Conservation (phyloP, 495 filamentous ascomycete genomes). For the Darksidea phi region DNA sequence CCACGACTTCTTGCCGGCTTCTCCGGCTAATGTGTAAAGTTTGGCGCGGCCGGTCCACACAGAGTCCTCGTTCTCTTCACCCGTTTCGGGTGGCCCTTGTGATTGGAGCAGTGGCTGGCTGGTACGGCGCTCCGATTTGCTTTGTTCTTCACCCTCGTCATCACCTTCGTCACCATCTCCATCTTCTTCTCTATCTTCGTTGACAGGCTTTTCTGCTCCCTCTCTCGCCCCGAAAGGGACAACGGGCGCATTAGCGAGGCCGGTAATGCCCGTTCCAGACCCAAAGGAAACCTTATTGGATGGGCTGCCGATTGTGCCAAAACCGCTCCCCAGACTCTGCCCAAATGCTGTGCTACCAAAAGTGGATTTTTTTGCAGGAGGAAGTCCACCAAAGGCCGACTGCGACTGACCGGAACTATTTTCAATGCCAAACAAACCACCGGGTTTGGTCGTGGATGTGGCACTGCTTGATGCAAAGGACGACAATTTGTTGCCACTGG, state of each 20-base stretch:
- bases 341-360: conserved; percentile 41
- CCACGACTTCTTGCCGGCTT: conserved; percentile 64
- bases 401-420: conserved; percentile 14
- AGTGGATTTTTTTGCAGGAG: conserved; percentile 33
- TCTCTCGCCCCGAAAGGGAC: conserved; percentile 67
- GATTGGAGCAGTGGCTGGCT: conserved; percentile 50
- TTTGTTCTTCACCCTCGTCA: background rate
- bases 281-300: conserved; percentile 59
- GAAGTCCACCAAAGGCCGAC: conserved; percentile 32
- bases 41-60: conserved; percentile 69
- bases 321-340: conserved; percentile 41
- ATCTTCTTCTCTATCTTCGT: conserved; percentile 49
- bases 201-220: conserved; percentile 50
- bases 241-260: conserved; percentile 55
- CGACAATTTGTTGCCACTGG: conserved; percentile 9
- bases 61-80: conserved; percentile 65
- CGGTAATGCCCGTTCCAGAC: conserved; percentile 57
- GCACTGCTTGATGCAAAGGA: conserved; percentile 18
- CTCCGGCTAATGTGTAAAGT: conserved; percentile 61
- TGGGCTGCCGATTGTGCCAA: conserved; percentile 48
- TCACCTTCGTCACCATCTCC: conserved; percentile 58
- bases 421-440: conserved; percentile 27
- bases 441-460: background rate
- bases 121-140: conserved; percentile 56
- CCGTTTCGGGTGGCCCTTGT: conserved; percentile 54